These are phyloP conservation scores for Coemansia sp. DNA, from an alignment of 192 early-diverging fungal genomes.

Conservation along the genomic window DNA sequence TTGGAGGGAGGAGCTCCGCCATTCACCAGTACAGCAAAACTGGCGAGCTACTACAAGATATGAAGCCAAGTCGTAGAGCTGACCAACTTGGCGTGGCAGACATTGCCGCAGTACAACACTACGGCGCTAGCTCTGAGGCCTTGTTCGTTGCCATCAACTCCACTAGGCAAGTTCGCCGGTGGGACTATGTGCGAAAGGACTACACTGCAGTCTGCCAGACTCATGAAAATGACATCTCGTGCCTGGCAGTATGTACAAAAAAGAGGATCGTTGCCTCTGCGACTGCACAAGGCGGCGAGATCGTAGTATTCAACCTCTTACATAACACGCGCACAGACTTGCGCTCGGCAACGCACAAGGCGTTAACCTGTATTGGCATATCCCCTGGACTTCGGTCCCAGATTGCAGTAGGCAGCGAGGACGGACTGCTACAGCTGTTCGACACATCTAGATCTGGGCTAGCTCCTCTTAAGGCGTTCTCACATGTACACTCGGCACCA, in stretches of 20 bases:
- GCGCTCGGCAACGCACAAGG: slow-evolving; percentile 35
- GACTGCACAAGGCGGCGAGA: slow-evolving; percentile 39
- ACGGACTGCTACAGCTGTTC: slow-evolving; percentile 50
- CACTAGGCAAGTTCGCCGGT: slow-evolving; percentile 39
- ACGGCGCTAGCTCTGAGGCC: slow-evolving; percentile 21
- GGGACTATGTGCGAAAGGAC: slow-evolving; percentile 36
- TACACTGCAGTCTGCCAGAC: slow-evolving; percentile 38
- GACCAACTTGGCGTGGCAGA: slow-evolving; percentile 7
- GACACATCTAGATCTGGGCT: slow-evolving; percentile 28
- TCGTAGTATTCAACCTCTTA: slow-evolving; percentile 40
- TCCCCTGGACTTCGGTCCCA: slow-evolving; percentile 23
- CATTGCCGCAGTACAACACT: slow-evolving; percentile 34
- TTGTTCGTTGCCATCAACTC: slow-evolving; percentile 46
- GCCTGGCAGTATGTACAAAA: slow-evolving; percentile 39
- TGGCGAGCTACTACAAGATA: slow-evolving; percentile 31
- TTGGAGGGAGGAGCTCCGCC: slow-evolving; percentile 20
- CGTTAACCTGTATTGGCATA: slow-evolving; percentile 40
- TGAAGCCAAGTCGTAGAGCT: slow-evolving; percentile 7
- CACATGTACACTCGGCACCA: slow-evolving; percentile 34
- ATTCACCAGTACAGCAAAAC: slow-evolving; percentile 30
- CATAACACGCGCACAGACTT: slow-evolving; percentile 44
- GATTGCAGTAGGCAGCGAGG: slow-evolving; percentile 43
- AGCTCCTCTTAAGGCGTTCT: slow-evolving; percentile 27
- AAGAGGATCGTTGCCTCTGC: slow-evolving; percentile 37
- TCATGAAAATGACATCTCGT: slow-evolving; percentile 45